A percentile compares a stretch with the other conserved stretches of the same genome.
These are phyloP conservation scores for Trichosporon faecale DNA, from an alignment of 1,284 basidiomycete species.

Conservation along the genomic window DNA sequence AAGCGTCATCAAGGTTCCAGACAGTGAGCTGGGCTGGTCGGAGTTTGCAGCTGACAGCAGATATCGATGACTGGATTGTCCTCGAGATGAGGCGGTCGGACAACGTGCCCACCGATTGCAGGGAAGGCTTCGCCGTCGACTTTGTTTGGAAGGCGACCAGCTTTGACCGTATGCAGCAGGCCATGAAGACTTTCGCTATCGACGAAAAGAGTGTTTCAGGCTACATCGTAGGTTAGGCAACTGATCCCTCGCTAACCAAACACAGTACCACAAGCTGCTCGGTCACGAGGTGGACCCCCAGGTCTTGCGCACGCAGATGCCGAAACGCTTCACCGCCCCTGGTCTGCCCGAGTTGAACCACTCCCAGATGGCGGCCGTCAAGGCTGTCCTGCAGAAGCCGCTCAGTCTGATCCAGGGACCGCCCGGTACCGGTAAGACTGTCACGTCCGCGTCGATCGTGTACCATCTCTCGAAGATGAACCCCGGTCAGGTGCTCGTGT, in stretches of 20 bases:
- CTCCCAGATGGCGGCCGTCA: conserved; percentile 98
- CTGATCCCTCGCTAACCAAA: not conserved
- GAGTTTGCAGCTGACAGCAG: conserved; percentile 53
- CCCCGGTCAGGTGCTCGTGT: conserved; percentile 96
- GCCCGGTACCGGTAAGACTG: conserved; percentile 98
- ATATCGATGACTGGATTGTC: conserved; percentile 96
- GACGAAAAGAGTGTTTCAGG: conserved; percentile 99
- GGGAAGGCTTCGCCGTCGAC: conserved; percentile 91
- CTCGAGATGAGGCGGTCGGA: conserved; percentile 87
- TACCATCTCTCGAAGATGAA: conserved; percentile 99
- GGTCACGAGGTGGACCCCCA: conserved; percentile 94
- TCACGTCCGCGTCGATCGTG: conserved; percentile 98
- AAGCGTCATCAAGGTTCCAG: conserved; percentile 99
- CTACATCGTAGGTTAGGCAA: conserved; percentile 71
- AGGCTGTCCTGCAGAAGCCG: conserved; percentile 97
- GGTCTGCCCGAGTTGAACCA: conserved; percentile 98
- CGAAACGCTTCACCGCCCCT: conserved; percentile 78
- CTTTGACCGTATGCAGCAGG: conserved; percentile 97
- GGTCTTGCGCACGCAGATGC: conserved; percentile 76
- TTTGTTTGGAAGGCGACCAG: conserved; percentile 99
- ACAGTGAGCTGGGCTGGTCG: conserved; percentile 63
- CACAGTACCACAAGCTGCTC: conserved; percentile 69
- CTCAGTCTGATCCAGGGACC: conserved; percentile 97
- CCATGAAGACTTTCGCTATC: conserved; percentile 99
- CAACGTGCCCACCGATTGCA: conserved; percentile 91